Percentiles rank a stretch among this genome's conserved stretches.
phyloP scores from a whole-genome alignment of 192 early-diverging fungal species.

The Backusella tuberculispora region DNA sequence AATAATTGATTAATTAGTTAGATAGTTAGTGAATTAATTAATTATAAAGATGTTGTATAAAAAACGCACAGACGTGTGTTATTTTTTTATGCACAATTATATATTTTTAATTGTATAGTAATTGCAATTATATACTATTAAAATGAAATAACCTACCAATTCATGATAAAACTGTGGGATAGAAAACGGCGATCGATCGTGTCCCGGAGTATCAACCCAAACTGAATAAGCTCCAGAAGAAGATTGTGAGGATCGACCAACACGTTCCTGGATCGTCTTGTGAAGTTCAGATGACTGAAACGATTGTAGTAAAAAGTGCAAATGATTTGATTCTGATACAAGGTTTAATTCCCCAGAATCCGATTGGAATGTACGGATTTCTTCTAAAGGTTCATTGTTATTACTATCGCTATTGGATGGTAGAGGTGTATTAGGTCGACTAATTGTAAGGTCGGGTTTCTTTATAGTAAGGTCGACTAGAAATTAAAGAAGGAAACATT shows the following conservation, averaged over 20 bases:
- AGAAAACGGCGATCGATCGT: conserved; percentile 22
- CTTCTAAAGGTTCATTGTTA: conserved; percentile 12
- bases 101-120: no score
- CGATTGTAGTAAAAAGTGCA: conserved; percentile 30
- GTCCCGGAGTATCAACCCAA: conserved; percentile 9
- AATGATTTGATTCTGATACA: conserved; percentile 35
- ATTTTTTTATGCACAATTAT: no score
- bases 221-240: conserved; percentile 16
- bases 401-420: conserved; percentile 17
- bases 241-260: background rate
- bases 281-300: conserved; percentile 28
- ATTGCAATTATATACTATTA: background rate
- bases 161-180: conserved; percentile 31
- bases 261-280: background rate
- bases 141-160: conserved; percentile 20
- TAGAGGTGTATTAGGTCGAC: conserved; percentile 24
- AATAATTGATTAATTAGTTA: no score
- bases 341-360: conserved; percentile 28
- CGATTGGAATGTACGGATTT: background rate
- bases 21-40: no score
- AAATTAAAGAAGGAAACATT: no score
- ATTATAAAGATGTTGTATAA: no score
- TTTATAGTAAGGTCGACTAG: conserved; percentile 47
- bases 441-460: conserved; percentile 24
- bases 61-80: no score